Evolutionary conservation across 2,329 filamentous ascomycete genomes (phyloP), one percentile per base, ranked within the genome.

Genomic region (Talaromyces sp.): DNA sequence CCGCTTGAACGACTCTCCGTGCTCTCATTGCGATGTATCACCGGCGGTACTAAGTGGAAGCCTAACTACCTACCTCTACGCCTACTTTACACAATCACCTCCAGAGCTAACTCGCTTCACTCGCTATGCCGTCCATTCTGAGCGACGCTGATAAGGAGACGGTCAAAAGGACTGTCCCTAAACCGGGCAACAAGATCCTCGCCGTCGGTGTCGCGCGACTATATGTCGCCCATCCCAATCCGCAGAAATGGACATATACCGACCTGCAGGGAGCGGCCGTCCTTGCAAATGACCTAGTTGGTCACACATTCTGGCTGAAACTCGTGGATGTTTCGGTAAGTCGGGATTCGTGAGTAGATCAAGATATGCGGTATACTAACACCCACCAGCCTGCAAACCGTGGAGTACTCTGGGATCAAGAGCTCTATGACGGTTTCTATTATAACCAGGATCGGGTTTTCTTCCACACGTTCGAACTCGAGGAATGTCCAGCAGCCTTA

Each of bases 401-500:
- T 75, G 93, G 94, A 65, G 93, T 97, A 60, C 90, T 97, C 73
- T 97, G 92, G 92, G 93, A 97, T 74, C 94, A 98, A 81, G 95
- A 99, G 80, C 92, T 99, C 72, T 99, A 96, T 81, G 94, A 99
- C 71, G 89, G 88, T 60, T 98, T 96, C 84, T 84, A 85, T 68
- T 99, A 98, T 83, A 97, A 97, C 80, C 94, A 97, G 75, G 95
- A 99, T 77, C 89, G 95, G 67, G 94, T 92, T 66, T 99, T 97
- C 81, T 99, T 99, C 80, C 93, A 98, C 79, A 93, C 92, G 6
- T 99, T 99, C 76, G 95, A 99, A 81, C 86, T 97, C 64, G 93
- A 98, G 79, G 89, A 96, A 68, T 98, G 93, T 73, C 82, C 96
- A 67, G 95, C 93, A 6, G 95, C 89, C 0, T 81, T 99, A 66